Conservation (phyloP, 768 basidiomycete species). For the Tephrocybe sp. region DNA sequence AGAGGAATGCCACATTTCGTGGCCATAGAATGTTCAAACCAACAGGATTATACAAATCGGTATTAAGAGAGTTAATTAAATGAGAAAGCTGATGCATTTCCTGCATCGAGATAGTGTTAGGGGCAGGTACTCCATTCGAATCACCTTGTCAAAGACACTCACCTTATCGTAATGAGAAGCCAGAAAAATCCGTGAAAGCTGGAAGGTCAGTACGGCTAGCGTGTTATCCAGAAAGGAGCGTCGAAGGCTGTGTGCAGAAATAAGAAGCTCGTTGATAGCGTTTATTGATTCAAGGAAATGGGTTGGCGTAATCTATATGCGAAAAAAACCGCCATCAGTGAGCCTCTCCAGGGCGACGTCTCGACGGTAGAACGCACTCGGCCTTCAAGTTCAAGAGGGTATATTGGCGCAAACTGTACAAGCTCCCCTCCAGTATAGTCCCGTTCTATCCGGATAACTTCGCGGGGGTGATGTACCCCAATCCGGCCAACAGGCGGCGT, state of each 20-base stretch:
- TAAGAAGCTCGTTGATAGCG: slow-evolving; percentile 83
- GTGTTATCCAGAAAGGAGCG: slow-evolving; percentile 76
- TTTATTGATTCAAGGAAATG: slow-evolving; percentile 91
- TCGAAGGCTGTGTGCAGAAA: slow-evolving; percentile 78
- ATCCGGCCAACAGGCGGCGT: slow-evolving; percentile 81
- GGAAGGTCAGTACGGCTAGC: slow-evolving; percentile 75
- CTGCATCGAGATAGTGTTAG: slow-evolving; percentile 36
- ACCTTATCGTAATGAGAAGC: slow-evolving; percentile 85
- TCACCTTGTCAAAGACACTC: slow-evolving; percentile 7
- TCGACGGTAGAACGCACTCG: slow-evolving; percentile 55
- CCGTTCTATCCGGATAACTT: slow-evolving; percentile 87
- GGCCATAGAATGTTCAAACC: slow-evolving; percentile 91
- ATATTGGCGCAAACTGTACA: slow-evolving; percentile 85
- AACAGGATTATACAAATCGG: slow-evolving; percentile 72
- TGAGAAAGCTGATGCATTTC: slow-evolving; percentile 70
- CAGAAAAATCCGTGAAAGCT: slow-evolving; percentile 68
- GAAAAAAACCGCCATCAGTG: slow-evolving; percentile 5
- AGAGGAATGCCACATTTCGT: slow-evolving; percentile 80
- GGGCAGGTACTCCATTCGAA: slow-evolving; percentile 1
- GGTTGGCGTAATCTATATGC: slow-evolving; percentile 77
- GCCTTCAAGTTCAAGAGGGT: slow-evolving; percentile 90
- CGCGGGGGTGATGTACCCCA: slow-evolving; percentile 86
- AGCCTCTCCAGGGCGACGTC: slow-evolving; percentile 1
- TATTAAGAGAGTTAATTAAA: slow-evolving; percentile 68
- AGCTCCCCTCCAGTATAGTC: slow-evolving; percentile 92